A percentile compares a stretch with the other conserved stretches of the same genome.
phyloP scores from a whole-genome alignment of 306 rosid species.

The barrel medic (Medicago truncatula) region DNA sequence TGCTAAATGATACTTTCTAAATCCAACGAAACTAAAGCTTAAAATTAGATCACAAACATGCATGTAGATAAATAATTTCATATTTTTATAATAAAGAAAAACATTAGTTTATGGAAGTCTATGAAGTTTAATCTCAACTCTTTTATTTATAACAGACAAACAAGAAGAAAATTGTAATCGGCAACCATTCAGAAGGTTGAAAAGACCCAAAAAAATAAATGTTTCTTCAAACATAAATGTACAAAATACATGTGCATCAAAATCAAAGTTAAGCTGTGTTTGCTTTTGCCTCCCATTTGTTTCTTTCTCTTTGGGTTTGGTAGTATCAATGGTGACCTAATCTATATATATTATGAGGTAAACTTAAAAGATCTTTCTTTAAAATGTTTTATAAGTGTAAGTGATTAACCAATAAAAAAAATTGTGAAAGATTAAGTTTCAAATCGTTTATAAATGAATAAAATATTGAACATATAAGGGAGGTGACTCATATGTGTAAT shows the following conservation, averaged over 20 bases:
- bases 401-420: too few relatives aligned
- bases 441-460: too few relatives aligned
- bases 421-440: too few relatives aligned
- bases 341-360: too few relatives aligned
- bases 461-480: too few relatives aligned
- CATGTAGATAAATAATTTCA: background rate
- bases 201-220: background rate
- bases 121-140: background rate
- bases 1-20: background rate
- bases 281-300: background rate
- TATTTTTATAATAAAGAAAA: background rate
- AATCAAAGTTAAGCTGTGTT: background rate
- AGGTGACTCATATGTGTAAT: too few relatives aligned
- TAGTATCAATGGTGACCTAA: too few relatives aligned
- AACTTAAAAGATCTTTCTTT: too few relatives aligned
- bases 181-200: background rate
- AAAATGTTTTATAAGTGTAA: too few relatives aligned
- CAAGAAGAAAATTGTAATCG: constrained; percentile 1
- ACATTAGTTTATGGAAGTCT: background rate
- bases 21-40: background rate
- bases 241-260: constrained; percentile 18
- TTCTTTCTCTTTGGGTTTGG: too few relatives aligned
- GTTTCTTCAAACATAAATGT: background rate
- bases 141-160: constrained; percentile 4
- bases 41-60: background rate